Evolutionary conservation across 257 asterid species (phyloP).

Genomic region (Jaltomata sinuosa): DNA sequence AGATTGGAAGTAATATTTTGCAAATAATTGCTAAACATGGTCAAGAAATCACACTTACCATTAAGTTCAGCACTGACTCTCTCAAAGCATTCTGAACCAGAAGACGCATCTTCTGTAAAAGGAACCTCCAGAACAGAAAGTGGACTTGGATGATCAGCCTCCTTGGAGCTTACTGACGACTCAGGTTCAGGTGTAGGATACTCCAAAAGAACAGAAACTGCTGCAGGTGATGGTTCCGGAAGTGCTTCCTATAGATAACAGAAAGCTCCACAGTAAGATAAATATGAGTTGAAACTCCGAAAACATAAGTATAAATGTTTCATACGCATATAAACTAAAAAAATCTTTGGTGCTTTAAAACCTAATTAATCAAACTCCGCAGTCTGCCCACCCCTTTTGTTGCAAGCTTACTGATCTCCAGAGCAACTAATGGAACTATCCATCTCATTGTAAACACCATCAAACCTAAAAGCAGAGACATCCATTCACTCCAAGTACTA

Average conservation of each 20-base stretch:
- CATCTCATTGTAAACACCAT: neutral
- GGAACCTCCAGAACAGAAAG: conserved; percentile 69
- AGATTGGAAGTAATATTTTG: neutral
- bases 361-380: neutral
- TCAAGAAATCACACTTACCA: conserved; percentile 33
- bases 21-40: neutral
- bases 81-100: conserved; percentile 66
- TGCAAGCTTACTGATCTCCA: neutral
- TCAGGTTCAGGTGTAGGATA: conserved; percentile 34
- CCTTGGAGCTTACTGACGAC: conserved; percentile 53
- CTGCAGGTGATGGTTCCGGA: neutral
- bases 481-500: neutral
- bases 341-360: neutral
- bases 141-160: conserved; percentile 80
- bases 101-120: conserved; percentile 41
- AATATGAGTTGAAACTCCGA: neutral
- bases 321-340: neutral
- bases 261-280: neutral
- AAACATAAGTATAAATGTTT: neutral
- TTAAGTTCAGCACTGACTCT: conserved; percentile 72
- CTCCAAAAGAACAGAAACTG: conserved; percentile 3
- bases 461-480: neutral
- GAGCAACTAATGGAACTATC: neutral
- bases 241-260: neutral
- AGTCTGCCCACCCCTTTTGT: neutral